Base-by-base conservation (phyloP, 805 yeast genomes). In the Monosporozyma unispora region DNA sequence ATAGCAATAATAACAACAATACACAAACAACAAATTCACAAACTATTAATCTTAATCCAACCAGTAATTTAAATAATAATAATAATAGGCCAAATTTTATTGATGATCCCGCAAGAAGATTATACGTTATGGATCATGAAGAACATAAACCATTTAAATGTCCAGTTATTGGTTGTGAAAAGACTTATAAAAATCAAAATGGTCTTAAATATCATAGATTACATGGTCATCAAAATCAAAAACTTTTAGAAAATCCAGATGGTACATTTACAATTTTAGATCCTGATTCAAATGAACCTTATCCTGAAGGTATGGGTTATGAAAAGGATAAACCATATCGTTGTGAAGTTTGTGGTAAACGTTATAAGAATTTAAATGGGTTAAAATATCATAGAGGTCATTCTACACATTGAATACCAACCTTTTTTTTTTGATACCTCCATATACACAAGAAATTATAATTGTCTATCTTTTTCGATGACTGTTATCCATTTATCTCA, bases 261-360 rank as follows among this genome's bases (percentile, higher is more conserved):
- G 99, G 99, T 4, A 82, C 96, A 1, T 85, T 83, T 57, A 83
- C 91, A 44, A 89, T 91, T 38, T 85, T 91, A 52, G 96, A 93
- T 67, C 99, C 99, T 11, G 87, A 82, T 61, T 76, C 82, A 37
- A 88, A 87, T 61, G 79, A 89, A 50, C 96, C 96, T 9, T 87
- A 87, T 64, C 87, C 91, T 39, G 96, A 91, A 66, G 96, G 96
- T 4, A 84, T 88, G 69, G 96, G 90, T 21, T 78, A 88, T 79
- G 99, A 93, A 68, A 90, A 88, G 73, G 99, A 93, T 72, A 93
- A 93, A 72, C 99, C 99, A 37, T 93, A 91, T 68, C 78, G 97
- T 63, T 93, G 99, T 70, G 98, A 93, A 70, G 96, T 91, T 41
- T 93, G 99, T 71, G 98, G 98, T 51, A 93, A 91, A 70, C 74